A percentile compares a stretch with the other conserved stretches of the same genome.
Evolutionary conservation across 768 basidiomycete species (phyloP).

Genomic region (Russula vinacea): DNA sequence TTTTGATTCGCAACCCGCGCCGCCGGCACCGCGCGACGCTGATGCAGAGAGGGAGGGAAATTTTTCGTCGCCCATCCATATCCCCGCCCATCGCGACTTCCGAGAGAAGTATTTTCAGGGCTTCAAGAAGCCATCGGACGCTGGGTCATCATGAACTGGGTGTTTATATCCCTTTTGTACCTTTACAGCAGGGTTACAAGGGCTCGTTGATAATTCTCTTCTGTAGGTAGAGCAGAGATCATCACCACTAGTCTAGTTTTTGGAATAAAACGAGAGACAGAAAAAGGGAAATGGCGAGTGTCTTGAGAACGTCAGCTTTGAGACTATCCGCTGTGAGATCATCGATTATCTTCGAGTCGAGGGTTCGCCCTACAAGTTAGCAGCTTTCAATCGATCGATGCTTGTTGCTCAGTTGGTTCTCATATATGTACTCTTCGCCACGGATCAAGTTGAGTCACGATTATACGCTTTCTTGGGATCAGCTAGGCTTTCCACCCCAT

Average conservation of each 20-base stretch:
- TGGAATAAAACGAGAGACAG: not conserved
- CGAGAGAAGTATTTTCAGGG: constrained; percentile 84
- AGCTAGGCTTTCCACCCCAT: too few species aligned
- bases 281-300: not conserved
- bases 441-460: too few species aligned
- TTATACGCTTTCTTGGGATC: too few species aligned
- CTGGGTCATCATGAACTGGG: not conserved
- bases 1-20: constrained; percentile 41
- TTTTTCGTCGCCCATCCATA: constrained; percentile 35
- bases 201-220: not conserved
- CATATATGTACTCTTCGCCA: too few species aligned
- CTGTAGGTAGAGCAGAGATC: not conserved
- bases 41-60: constrained; percentile 3
- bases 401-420: too few species aligned
- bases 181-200: not conserved
- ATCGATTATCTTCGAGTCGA: too few species aligned
- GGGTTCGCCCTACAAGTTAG: too few species aligned
- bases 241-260: not conserved
- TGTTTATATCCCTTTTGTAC: not conserved
- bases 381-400: too few species aligned
- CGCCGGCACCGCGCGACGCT: not conserved
- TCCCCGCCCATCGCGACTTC: constrained; percentile 88
- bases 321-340: too few species aligned
- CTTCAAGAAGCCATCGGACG: constrained; percentile 50
- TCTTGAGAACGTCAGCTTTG: too few species aligned